Evolutionary conservation across 768 basidiomycete genomes (phyloP), one percentile per base, ranked within the genome.

Genomic region (Polyporus arcularius): DNA sequence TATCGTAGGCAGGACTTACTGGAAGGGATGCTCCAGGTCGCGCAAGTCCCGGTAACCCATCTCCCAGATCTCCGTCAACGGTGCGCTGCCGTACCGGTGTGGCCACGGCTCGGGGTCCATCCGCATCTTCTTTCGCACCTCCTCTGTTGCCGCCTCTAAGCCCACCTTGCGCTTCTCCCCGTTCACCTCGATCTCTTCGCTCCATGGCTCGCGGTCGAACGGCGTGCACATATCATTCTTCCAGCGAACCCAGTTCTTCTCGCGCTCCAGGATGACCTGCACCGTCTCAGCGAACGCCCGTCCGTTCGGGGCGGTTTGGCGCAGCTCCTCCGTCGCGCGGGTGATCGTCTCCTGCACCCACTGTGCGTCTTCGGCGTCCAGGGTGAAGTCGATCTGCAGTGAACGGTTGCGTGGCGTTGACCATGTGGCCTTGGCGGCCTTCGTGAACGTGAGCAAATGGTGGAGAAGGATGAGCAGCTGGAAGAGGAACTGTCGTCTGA

Each of bases 211-310:
- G 66, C 86, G 87, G 70, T 92, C 90, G 68, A 95, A 94, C 3
- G 88, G 83, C 15, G 84, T 76, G 70, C 93, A 95, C 2, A 89
- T 73, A 43, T 90, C 87, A 64, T 90, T 90, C 76, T 95, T 95
- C 93, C 92, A 95, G 63, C 82, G 85, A 4, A 92, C 85, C 94
- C 94, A 96, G 68, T 93, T 94, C 71, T 85, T 87, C 74, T 96
- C 94, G 53, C 93, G 80, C 65, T 91, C 87, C 6, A 95, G 78
- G 39, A 94, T 87, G 9, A 81, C 77, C 53, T 72, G 77, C 28
- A 90, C 87, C 0, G 90, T 90, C 12, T 92, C 90, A 1, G 88
- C 82, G 71, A 94, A 92, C 31, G 81, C 78, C 10, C 87, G 82
- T 0, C 93, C 93, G 60, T 85, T 89, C 0, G 92, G 91, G 14